Evolutionary conservation across 1,139 yeast species (phyloP).

Genomic region (Geotrichum histeridarum): DNA sequence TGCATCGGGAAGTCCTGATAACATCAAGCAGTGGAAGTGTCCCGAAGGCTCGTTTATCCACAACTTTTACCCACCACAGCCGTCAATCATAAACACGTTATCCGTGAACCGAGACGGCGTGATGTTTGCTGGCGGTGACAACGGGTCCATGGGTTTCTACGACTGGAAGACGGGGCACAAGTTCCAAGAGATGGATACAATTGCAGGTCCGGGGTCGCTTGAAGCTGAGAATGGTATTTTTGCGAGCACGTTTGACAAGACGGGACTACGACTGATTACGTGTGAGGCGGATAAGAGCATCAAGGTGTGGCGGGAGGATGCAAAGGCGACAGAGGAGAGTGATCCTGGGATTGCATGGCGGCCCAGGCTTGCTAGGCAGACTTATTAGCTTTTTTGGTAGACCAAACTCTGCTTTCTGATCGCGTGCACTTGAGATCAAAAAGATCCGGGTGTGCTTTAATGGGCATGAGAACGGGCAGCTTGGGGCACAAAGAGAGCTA

Average conservation of each 20-base stretch:
- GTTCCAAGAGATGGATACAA: slow-evolving; percentile 51
- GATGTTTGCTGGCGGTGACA: slow-evolving; percentile 77
- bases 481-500: no score
- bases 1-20: slow-evolving; percentile 76
- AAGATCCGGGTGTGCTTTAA: no score
- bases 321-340: slow-evolving; percentile 43
- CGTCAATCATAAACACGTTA: slow-evolving; percentile 63
- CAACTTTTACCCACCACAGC: slow-evolving; percentile 45
- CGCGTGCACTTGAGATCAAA: not conserved
- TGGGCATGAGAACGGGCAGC: no score
- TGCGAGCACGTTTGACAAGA: slow-evolving; percentile 68
- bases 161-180: slow-evolving; percentile 70
- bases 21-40: slow-evolving; percentile 74
- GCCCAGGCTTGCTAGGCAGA: slow-evolving; percentile 30
- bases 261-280: slow-evolving; percentile 75
- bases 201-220: slow-evolving; percentile 62
- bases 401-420: not conserved
- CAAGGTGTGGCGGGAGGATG: slow-evolving; percentile 69
- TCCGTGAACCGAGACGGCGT: slow-evolving; percentile 62
- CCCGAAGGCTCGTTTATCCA: slow-evolving; percentile 73
- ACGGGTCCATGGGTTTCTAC: slow-evolving; percentile 71
- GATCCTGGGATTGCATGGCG: slow-evolving; percentile 49
- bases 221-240: slow-evolving; percentile 65
- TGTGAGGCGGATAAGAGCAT: slow-evolving; percentile 89
- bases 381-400: not conserved